Evolutionary conservation across 768 basidiomycete species (phyloP).

Genomic region (Tylopilus sp.): DNA sequence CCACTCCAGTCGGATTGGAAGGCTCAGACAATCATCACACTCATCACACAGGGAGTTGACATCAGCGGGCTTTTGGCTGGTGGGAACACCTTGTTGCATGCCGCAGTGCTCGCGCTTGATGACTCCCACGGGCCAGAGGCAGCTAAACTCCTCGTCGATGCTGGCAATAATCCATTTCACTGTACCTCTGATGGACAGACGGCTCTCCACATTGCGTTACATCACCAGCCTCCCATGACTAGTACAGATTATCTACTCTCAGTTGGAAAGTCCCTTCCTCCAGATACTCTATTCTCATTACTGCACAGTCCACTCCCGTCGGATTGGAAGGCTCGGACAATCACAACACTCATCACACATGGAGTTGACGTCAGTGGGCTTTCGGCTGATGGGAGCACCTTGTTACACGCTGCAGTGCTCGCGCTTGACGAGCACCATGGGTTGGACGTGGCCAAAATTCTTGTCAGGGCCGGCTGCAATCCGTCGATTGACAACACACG

Average conservation of each 20-base stretch:
- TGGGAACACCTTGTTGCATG: not conserved
- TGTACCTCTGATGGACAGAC: not conserved
- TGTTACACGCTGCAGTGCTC: not conserved
- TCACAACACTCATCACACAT: not conserved
- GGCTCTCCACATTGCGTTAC: constrained; percentile 7
- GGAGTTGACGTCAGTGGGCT: not conserved
- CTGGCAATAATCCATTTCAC: constrained; percentile 3
- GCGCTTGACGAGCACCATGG: not conserved
- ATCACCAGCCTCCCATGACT: not conserved
- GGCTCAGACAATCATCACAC: not conserved
- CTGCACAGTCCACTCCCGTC: not conserved
- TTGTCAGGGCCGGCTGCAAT: constrained; percentile 7
- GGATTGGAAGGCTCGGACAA: not conserved
- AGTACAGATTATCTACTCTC: not conserved
- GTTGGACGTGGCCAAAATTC: not conserved
- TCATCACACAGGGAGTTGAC: not conserved
- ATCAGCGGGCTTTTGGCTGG: fast-evolving
- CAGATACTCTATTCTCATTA: not conserved
- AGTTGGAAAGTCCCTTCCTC: not conserved
- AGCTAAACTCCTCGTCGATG: not conserved
- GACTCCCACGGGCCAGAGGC: not conserved
- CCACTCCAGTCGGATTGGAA: not conserved
- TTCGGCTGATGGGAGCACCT: not conserved
- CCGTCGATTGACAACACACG: not conserved
- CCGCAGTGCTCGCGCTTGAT: not conserved